Percentiles rank a stretch among this genome's conserved stretches.
These are phyloP conservation scores for Cercospora sesami DNA, from an alignment of 2,329 filamentous ascomycete species.

Conservation along the genomic window DNA sequence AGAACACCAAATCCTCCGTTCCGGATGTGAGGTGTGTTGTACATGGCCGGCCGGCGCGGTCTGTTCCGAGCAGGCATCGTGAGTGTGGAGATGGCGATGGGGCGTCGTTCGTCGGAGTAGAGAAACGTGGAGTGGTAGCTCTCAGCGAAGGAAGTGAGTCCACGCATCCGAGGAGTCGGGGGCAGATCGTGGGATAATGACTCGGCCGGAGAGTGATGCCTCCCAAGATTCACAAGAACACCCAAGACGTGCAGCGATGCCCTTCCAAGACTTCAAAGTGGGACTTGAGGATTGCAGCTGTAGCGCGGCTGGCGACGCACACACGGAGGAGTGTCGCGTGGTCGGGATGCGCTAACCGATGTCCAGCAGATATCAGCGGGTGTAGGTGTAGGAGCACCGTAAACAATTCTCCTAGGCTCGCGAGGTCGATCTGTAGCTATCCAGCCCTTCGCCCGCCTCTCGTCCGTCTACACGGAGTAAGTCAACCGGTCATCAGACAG, in stretches of 20 bases:
- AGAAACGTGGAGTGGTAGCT: conserved; percentile 1
- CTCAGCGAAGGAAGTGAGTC: conserved; percentile 5
- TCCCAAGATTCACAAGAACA: conserved; percentile 14
- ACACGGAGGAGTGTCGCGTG: conserved; percentile 21
- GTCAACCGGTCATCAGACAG: not conserved
- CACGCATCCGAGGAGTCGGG: conserved; percentile 6
- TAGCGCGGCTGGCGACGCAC: conserved; percentile 7
- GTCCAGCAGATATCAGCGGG: not conserved
- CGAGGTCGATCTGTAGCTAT: not conserved
- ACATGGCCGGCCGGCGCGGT: conserved; percentile 36
- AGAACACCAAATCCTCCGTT: conserved; percentile 39
- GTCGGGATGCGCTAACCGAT: conserved; percentile 3
- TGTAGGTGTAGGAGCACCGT: not conserved
- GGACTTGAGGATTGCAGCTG: conserved; percentile 1
- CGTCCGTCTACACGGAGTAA: not conserved
- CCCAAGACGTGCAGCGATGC: conserved; percentile 8
- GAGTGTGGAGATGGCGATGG: conserved; percentile 6
- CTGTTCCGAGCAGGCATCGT: conserved; percentile 31
- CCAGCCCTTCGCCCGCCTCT: conserved; percentile 1
- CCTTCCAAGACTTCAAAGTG: conserved; percentile 1
- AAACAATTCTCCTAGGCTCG: not conserved
- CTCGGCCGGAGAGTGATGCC: not conserved
- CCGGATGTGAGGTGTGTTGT: conserved; percentile 39
- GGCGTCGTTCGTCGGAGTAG: conserved; percentile 1
- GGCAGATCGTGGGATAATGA: not conserved